phyloP scores from a whole-genome alignment of 2,329 filamentous ascomycete species.

The Nannizziopsis barbatae region DNA sequence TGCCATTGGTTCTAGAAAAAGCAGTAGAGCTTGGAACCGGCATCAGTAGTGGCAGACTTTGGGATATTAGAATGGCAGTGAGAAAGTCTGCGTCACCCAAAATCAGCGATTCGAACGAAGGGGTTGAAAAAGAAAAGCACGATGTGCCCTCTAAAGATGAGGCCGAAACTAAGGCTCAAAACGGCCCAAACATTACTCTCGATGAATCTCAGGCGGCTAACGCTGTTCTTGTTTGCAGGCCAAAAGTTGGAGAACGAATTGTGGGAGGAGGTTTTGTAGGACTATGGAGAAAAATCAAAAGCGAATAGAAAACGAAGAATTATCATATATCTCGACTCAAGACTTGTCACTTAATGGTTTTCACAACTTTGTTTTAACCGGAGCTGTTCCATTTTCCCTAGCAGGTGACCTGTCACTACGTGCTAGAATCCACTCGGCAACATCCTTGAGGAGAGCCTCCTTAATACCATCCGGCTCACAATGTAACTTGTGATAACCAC shows the following conservation, averaged over 20 bases:
- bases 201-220: conserved; percentile 14
- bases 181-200: neutral
- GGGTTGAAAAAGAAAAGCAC: conserved; percentile 26
- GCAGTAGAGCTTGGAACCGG: conserved; percentile 38
- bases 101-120: conserved; percentile 9
- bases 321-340: neutral
- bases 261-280: conserved; percentile 44
- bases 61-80: conserved; percentile 37
- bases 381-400: neutral
- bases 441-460: conserved; percentile 42
- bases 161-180: neutral
- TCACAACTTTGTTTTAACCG: conserved; percentile 9
- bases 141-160: conserved; percentile 15
- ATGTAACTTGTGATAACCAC: conserved; percentile 59
- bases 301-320: conserved; percentile 1
- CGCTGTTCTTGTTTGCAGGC: conserved; percentile 38
- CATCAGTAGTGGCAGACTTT: conserved; percentile 37
- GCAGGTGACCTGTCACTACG: conserved; percentile 3
- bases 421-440: conserved; percentile 54
- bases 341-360: neutral
- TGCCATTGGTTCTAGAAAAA: conserved; percentile 43
- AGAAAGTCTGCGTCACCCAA: conserved; percentile 20
- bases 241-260: conserved; percentile 39
- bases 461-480: conserved; percentile 24
- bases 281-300: conserved; percentile 37